Percentiles rank a stretch among this genome's conserved stretches.
Evolutionary conservation across 2,329 filamentous ascomycete genomes (phyloP).

Genomic region (Xylariaceae sp.): DNA sequence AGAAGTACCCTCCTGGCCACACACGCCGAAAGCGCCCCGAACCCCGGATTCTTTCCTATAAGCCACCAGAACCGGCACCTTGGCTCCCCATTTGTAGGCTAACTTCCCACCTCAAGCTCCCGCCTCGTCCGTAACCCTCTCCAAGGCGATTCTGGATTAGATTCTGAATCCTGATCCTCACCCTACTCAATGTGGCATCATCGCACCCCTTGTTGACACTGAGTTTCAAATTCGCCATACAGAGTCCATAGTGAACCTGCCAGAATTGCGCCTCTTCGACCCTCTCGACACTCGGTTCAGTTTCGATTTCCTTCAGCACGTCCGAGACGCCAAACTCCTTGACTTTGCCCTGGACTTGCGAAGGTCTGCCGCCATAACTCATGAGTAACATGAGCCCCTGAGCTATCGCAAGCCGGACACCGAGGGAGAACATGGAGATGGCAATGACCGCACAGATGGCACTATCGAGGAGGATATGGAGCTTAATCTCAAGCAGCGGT

Average conservation of each 20-base stretch:
- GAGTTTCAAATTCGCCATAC: constrained; percentile 90
- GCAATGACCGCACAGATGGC: constrained; percentile 78
- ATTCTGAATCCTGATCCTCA: constrained; percentile 72
- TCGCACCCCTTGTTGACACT: constrained; percentile 61
- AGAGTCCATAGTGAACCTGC: constrained; percentile 97
- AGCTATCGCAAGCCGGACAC: constrained; percentile 75
- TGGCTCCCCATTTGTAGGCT: constrained; percentile 66
- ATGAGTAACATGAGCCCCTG: constrained; percentile 94
- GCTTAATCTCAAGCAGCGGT: constrained; percentile 74
- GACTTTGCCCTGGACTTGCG: constrained; percentile 24
- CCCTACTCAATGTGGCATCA: constrained; percentile 65
- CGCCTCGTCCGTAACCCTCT: constrained; percentile 78
- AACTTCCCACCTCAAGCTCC: constrained; percentile 85
- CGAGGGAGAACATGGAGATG: constrained; percentile 82
- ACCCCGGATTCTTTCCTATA: too few species aligned
- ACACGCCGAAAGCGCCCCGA: too few species aligned
- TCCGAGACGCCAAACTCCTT: constrained; percentile 56
- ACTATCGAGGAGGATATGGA: constrained; percentile 80
- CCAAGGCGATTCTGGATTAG: constrained; percentile 82
- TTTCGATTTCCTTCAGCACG: constrained; percentile 80
- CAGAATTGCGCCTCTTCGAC: constrained; percentile 94
- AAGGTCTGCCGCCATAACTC: constrained; percentile 62
- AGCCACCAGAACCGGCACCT: too few species aligned
- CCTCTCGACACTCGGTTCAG: constrained; percentile 68
- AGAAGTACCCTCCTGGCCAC: too few species aligned